Evolutionary conservation across 441 rosid genomes (phyloP), one percentile per base, ranked within the genome.

Genomic region (Gossypium armourianum): DNA sequence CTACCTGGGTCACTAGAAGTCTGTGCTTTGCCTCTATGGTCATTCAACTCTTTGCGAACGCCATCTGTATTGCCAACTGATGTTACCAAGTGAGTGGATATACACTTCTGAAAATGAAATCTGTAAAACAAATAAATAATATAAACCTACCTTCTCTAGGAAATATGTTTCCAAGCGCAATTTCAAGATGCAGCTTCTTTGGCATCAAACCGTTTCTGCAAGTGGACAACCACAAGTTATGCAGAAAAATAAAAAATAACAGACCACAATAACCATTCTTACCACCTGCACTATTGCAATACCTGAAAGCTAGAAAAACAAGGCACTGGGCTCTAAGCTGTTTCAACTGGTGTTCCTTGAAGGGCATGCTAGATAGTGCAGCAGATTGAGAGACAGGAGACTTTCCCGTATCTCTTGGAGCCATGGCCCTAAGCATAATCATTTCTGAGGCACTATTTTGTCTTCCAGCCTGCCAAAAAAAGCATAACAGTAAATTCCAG

Each of bases 301-400:
- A 92, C 98, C 96, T 86, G 82, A 92, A 89, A 45, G 98, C 96
- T 79, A 92, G 76, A 82, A 90, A 90, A 45, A 92, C 96, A 57
- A 92, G 95, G 84, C 98, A 92, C 78, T 92, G 98, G 28, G 98
- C 98, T 77, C 96, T 87, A 74, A 92, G 98, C 78, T 92, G 98
- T 80, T 88, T 92, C 79, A 92, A 76, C 75, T 92, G 98, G 63
- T 90, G 93, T 72, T 90, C 98, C 73, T 87, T 92, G 78, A 92
- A 92, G 75, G 89, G 92, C 81, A 83, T 77, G 81, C 89, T 86
- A 75, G 86, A 73, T 32, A 32, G 9, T 23, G 74, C n/a, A 23
- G 78, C 70, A 80, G 77, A 78, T 69, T 83, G 86, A 45, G 86
- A 68, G 82, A 78, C 79, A 60, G 83, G 76, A 82, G 90, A 83